phyloP scores from a whole-genome alignment of 768 basidiomycete genomes.

The Chalciporus sphaerocephalus region DNA sequence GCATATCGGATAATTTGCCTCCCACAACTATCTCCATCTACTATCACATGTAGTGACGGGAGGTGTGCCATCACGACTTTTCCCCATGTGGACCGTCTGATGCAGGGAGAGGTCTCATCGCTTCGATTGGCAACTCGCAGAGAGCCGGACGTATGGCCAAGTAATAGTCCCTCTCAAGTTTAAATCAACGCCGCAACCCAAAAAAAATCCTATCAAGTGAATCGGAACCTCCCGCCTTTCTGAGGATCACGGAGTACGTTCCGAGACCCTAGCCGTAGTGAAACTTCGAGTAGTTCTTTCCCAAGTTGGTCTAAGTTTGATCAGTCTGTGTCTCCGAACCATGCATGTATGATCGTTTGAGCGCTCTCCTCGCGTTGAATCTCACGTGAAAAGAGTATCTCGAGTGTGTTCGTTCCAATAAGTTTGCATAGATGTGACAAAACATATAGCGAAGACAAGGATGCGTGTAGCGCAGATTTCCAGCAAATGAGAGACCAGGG shows the following conservation, averaged over 20 bases:
- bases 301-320: not conserved
- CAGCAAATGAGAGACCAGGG: slow-evolving; percentile 15
- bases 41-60: slow-evolving; percentile 9
- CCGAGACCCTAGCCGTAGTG: slow-evolving; percentile 8
- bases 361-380: too few species aligned
- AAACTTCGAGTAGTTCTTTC: not conserved
- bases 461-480: not conserved
- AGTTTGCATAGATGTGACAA: not conserved
- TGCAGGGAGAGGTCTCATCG: slow-evolving; percentile 20
- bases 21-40: slow-evolving; percentile 15
- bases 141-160: slow-evolving; percentile 18
- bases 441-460: not conserved
- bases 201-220: slow-evolving; percentile 15
- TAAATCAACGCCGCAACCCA: slow-evolving; percentile 24
- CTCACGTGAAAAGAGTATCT: too few species aligned
- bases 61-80: slow-evolving; percentile 18
- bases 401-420: too few species aligned
- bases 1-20: slow-evolving; percentile 7
- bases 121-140: slow-evolving; percentile 21
- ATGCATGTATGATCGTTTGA: not conserved
- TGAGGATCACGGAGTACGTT: slow-evolving; percentile 13
- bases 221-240: slow-evolving; percentile 11
- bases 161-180: slow-evolving; percentile 10
- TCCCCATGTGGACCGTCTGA: slow-evolving; percentile 24
- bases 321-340: not conserved